phyloP scores from a whole-genome alignment of 257 asterid genomes.

The Petunia axillaris region DNA sequence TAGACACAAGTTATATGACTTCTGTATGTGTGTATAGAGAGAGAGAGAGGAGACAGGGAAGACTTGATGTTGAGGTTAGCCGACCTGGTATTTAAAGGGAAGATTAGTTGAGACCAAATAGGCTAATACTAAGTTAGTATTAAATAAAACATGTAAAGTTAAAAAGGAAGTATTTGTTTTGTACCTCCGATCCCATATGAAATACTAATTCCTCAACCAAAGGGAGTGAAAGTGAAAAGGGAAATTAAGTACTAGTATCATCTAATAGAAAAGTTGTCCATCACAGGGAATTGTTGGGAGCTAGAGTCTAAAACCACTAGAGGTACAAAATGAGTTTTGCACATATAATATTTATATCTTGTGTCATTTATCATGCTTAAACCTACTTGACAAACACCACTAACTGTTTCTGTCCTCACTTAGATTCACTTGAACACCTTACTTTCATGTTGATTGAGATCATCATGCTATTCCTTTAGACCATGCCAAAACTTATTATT shows the following conservation, averaged over 20 bases:
- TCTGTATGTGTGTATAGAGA: background rate
- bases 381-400: slow-evolving; percentile 47
- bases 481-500: background rate
- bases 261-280: background rate
- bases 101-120: slow-evolving; percentile 31
- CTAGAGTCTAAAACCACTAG: background rate
- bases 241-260: background rate
- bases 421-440: background rate
- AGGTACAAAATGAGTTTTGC: slow-evolving; percentile 5
- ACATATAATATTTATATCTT: background rate
- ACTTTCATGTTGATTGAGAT: background rate
- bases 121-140: background rate
- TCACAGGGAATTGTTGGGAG: slow-evolving; percentile 8
- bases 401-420: slow-evolving; percentile 25
- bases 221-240: slow-evolving; percentile 7
- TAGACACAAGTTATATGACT: background rate
- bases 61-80: slow-evolving; percentile 37
- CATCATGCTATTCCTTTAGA: background rate
- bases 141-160: slow-evolving; percentile 24
- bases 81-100: slow-evolving; percentile 40
- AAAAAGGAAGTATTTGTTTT: slow-evolving; percentile 16
- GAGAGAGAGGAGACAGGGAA: slow-evolving; percentile 21
- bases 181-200: background rate
- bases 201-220: slow-evolving; percentile 25
- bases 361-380: slow-evolving; percentile 59